Evolutionary conservation across 116 monocot species (phyloP), one percentile per base, ranked within the genome.

Genomic region (Thalassia testudinum): DNA sequence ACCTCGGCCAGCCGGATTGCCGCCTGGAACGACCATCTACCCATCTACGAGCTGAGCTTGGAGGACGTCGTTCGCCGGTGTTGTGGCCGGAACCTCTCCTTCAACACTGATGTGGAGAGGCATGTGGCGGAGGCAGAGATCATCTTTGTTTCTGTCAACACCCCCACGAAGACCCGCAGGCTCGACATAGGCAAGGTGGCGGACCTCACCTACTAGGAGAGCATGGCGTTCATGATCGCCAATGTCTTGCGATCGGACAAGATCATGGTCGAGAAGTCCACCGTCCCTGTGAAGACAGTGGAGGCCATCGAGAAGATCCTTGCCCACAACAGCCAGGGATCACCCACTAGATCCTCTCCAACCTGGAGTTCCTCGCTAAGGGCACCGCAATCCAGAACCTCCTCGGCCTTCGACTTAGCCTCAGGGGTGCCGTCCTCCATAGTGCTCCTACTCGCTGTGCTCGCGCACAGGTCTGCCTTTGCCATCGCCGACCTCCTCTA

Each of bases 281-380:
- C n/a, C n/a, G n/a, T n/a, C n/a, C n/a, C n/a, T n/a, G n/a, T n/a
- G n/a, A n/a, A n/a, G n/a, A 78, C 78, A 3, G 72, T 72, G 0
- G 78, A 78, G 55, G 78, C 78, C 24, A 78, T 78, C 11, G 72
- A 78, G 65, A 78, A 78, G 67, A 78, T 78, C 57, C 49, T 78
- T 17, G 72, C 53, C 21, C 72, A 72, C 53, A 78, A 78, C 53
- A 65, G 72, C 60, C 68, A 69, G 78, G 78, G 7, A 72, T 78
- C 57, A 64, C 65, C 43, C 72, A 61, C 53, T 69, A 78, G 65
- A 78, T 78, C 50, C 65, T 72, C 37, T 78, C 78, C 0, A 78
- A 78, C 57, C 78, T 72, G 0, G 72, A 78, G 29, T 78, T 78
- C 56, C 78, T 78, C 8, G 78, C 78, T 0, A 72, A 78, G 54